These are phyloP conservation scores for Saturnispora diversa DNA, from an alignment of 805 yeast species.

Conservation along the genomic window DNA sequence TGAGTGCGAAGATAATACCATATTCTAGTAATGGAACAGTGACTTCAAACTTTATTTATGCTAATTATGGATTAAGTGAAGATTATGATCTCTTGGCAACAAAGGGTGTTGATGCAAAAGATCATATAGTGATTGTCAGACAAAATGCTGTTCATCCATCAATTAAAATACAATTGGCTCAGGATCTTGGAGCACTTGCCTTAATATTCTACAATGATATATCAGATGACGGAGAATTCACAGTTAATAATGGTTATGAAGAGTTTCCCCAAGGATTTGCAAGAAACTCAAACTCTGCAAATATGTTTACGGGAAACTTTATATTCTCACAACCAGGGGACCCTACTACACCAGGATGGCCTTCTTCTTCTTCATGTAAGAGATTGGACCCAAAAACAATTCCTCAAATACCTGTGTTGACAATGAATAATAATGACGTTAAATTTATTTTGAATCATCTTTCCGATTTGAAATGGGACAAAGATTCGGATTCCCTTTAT, in stretches of 20 bases:
- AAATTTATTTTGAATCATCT: constrained; percentile 34
- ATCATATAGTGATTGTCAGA: constrained; percentile 54
- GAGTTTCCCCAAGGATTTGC: constrained; percentile 62
- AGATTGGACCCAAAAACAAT: constrained; percentile 34
- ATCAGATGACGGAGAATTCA: constrained; percentile 50
- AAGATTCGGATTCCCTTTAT: constrained; percentile 38
- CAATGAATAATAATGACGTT: constrained; percentile 39
- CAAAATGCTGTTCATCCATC: constrained; percentile 45
- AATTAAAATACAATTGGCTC: constrained; percentile 53
- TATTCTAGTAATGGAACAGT: constrained; percentile 60
- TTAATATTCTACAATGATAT: constrained; percentile 52
- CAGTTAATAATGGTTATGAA: constrained; percentile 45
- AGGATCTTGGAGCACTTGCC: constrained; percentile 53
- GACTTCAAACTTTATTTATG: constrained; percentile 47
- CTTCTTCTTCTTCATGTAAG: constrained; percentile 40
- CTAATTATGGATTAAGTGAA: constrained; percentile 48
- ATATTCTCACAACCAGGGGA: constrained; percentile 62
- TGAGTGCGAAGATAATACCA: constrained; percentile 38
- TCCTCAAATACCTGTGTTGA: constrained; percentile 48
- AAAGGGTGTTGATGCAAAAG: constrained; percentile 37
- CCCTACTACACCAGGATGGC: constrained; percentile 70
- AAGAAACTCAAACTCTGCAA: constrained; percentile 51
- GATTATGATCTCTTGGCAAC: constrained; percentile 42
- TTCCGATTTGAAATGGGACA: constrained; percentile 30
- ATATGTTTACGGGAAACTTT: constrained; percentile 53